These are phyloP conservation scores for Crotalaria pallida DNA, from an alignment of 306 rosid species.

Conservation along the genomic window DNA sequence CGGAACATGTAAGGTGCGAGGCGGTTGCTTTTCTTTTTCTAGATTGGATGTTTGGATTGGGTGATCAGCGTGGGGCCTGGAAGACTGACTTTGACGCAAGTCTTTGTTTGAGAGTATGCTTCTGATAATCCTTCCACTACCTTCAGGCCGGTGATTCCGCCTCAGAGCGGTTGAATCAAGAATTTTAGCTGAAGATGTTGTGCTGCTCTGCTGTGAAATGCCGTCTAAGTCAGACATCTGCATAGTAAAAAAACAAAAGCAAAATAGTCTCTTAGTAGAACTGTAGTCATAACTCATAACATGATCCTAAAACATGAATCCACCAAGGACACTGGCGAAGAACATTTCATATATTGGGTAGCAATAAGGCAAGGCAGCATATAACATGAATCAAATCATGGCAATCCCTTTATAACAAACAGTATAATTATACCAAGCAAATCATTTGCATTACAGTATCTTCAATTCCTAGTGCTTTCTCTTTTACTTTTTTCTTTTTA, in stretches of 20 bases:
- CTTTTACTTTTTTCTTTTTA: too few species aligned
- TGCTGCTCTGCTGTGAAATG: slow-evolving; percentile 32
- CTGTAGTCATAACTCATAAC: not conserved
- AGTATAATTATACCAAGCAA: not conserved
- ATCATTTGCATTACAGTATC: not conserved
- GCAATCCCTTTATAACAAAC: not conserved
- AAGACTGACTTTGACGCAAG: slow-evolving; percentile 45
- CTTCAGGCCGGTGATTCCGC: slow-evolving; percentile 50
- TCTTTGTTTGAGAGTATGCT: slow-evolving; percentile 60
- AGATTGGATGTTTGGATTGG: slow-evolving; percentile 36
- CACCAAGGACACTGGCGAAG: slow-evolving; percentile 6
- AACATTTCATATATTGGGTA: not conserved
- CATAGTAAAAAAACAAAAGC: slow-evolving; percentile 16
- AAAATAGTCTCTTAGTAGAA: slow-evolving; percentile 14
- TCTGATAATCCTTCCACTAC: slow-evolving; percentile 51
- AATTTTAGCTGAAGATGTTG: slow-evolving; percentile 36
- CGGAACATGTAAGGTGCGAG: slow-evolving; percentile 47
- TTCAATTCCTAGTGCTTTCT: not conserved
- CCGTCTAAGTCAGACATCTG: slow-evolving; percentile 35
- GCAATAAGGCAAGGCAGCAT: not conserved
- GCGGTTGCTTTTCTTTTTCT: slow-evolving; percentile 46
- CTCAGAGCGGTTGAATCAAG: slow-evolving; percentile 30
- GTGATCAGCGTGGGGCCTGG: slow-evolving; percentile 40
- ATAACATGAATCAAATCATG: not conserved
- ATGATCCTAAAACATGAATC: not conserved